Evolutionary conservation across 2,329 filamentous ascomycete species (phyloP).

Genomic region (Aschersonia sp.): DNA sequence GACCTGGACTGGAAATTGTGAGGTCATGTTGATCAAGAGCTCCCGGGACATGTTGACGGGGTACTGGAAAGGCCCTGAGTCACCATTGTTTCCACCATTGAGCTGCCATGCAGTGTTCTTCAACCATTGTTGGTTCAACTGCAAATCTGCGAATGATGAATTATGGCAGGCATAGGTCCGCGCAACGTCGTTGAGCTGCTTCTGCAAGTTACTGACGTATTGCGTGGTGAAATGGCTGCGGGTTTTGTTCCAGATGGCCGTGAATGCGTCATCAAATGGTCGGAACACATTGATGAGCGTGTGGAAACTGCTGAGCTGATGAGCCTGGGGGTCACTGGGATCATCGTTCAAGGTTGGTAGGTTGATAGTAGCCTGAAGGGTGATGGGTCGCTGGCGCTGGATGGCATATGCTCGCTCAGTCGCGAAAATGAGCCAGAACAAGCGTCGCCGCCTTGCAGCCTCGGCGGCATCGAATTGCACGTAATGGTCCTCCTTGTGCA

Average conservation of each 20-base stretch:
- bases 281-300: slow-evolving; percentile 48
- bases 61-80: slow-evolving; percentile 45
- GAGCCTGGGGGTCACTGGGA: slow-evolving; percentile 36
- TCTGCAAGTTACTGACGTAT: slow-evolving; percentile 44
- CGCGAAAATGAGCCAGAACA: slow-evolving; percentile 62
- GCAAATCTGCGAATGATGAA: slow-evolving; percentile 37
- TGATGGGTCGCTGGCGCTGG: slow-evolving; percentile 53
- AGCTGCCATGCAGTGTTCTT: slow-evolving; percentile 51
- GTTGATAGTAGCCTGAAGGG: slow-evolving; percentile 54
- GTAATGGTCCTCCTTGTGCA: slow-evolving; percentile 51
- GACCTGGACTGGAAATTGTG: slow-evolving; percentile 57
- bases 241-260: slow-evolving; percentile 53
- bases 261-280: slow-evolving; percentile 50
- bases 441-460: slow-evolving; percentile 45
- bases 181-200: slow-evolving; percentile 43
- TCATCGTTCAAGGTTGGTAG: slow-evolving; percentile 50
- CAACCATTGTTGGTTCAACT: slow-evolving; percentile 49
- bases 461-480: slow-evolving; percentile 43
- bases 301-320: slow-evolving; percentile 41
- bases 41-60: slow-evolving; percentile 49
- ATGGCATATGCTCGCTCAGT: slow-evolving; percentile 62
- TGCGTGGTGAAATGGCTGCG: slow-evolving; percentile 39
- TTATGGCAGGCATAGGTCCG: slow-evolving; percentile 38
- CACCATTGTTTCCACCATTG: slow-evolving; percentile 31
- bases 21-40: slow-evolving; percentile 48